phyloP scores from a whole-genome alignment of 106 monocot species.

The Alisma plantagoaquatica region DNA sequence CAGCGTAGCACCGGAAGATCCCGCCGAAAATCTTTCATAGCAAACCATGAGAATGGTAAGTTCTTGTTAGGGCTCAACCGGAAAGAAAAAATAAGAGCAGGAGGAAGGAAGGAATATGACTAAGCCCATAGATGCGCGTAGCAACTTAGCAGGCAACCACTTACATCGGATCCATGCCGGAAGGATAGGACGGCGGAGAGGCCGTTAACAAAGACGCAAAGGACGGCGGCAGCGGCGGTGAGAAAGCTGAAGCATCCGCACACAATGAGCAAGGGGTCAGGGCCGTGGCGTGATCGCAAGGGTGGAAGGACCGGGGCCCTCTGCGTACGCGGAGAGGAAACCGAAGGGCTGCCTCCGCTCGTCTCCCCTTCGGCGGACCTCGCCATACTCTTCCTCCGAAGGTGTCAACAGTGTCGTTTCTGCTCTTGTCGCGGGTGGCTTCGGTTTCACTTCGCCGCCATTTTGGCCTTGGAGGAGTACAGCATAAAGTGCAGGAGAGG shows the following conservation, averaged over 20 bases:
- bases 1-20: conserved; percentile 95
- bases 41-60: neutral
- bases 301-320: neutral
- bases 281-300: conserved; percentile 8
- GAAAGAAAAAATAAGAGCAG: neutral
- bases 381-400: too few relatives aligned
- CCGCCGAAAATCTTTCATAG: conserved; percentile 74
- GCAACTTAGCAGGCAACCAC: neutral
- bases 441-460: too few relatives aligned
- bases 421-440: too few relatives aligned
- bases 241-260: conserved; percentile 80
- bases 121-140: neutral
- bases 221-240: conserved; percentile 48
- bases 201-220: conserved; percentile 74
- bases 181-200: conserved; percentile 72
- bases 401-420: too few relatives aligned
- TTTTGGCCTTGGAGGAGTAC: too few relatives aligned
- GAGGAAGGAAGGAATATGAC: neutral
- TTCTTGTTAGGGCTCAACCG: neutral
- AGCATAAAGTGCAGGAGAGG: too few relatives aligned
- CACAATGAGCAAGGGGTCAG: conserved; percentile 62
- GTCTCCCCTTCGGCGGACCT: too few relatives aligned
- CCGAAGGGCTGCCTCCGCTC: too few relatives aligned
- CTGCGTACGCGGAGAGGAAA: conserved; percentile 1
- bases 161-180: conserved; percentile 46